Evolutionary conservation across 2,329 filamentous ascomycete genomes (phyloP).

Genomic region (Eutypella sp.): DNA sequence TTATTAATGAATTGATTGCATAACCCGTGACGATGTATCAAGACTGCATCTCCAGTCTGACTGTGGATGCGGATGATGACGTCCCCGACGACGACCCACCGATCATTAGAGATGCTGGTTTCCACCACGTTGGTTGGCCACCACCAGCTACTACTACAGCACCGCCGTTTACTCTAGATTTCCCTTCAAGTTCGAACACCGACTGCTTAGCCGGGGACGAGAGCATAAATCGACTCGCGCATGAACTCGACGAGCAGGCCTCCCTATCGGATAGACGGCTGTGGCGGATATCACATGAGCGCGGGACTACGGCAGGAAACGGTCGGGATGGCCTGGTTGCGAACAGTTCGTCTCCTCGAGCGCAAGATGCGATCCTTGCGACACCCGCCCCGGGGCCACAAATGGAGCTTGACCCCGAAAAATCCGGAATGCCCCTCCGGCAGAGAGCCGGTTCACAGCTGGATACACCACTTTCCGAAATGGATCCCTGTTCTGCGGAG

Average conservation of each 20-base stretch:
- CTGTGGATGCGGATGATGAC: too few species aligned
- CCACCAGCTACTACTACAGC: background rate
- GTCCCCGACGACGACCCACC: too few species aligned
- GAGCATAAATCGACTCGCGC: background rate
- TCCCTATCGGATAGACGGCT: background rate
- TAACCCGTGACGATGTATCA: too few species aligned
- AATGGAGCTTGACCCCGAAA: background rate
- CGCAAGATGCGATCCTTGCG: background rate
- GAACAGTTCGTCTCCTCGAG: too few species aligned
- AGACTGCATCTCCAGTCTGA: too few species aligned
- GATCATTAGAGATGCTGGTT: conserved; percentile 1
- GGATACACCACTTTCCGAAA: background rate
- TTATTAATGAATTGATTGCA: too few species aligned
- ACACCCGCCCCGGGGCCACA: background rate
- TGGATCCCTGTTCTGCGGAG: conserved; percentile 1
- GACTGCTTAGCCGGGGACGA: background rate
- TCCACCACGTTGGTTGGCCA: background rate
- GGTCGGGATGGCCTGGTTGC: background rate
- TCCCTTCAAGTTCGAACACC: background rate
- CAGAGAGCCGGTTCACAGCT: background rate
- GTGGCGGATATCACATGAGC: background rate
- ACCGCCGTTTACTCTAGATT: background rate
- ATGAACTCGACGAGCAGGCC: background rate
- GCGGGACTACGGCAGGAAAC: background rate
- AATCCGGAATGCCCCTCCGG: background rate